Percentiles rank a stretch among this genome's conserved stretches.
phyloP scores from a whole-genome alignment of 495 filamentous ascomycete species.

The Niebla homalea region DNA sequence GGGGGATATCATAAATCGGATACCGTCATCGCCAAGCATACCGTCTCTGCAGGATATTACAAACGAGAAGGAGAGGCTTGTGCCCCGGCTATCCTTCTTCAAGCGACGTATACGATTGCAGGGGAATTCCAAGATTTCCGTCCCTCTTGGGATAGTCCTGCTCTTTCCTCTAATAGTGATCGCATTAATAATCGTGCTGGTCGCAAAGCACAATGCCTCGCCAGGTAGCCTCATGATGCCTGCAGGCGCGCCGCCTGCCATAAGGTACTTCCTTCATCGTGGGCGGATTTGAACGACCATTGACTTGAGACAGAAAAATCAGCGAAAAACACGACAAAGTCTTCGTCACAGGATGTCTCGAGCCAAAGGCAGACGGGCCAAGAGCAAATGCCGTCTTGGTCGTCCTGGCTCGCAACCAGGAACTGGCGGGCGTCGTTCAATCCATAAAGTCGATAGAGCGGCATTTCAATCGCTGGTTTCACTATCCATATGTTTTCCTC shows the following conservation, averaged over 20 bases:
- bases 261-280: slow-evolving; percentile 49
- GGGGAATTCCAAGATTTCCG: slow-evolving; percentile 86
- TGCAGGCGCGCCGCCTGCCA: slow-evolving; percentile 76
- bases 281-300: not conserved
- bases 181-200: slow-evolving; percentile 77
- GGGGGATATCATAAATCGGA: slow-evolving; percentile 48
- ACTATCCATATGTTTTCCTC: slow-evolving; percentile 98
- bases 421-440: slow-evolving; percentile 88
- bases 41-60: slow-evolving; percentile 47
- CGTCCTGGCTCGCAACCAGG: slow-evolving; percentile 91
- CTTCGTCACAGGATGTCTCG: slow-evolving; percentile 79
- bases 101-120: slow-evolving; percentile 78
- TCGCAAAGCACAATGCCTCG: slow-evolving; percentile 78
- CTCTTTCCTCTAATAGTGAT: slow-evolving; percentile 88
- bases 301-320: slow-evolving; percentile 56
- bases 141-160: slow-evolving; percentile 85
- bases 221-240: slow-evolving; percentile 77
- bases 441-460: slow-evolving; percentile 96
- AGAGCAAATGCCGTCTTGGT: slow-evolving; percentile 92
- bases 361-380: slow-evolving; percentile 50
- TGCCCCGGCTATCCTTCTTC: slow-evolving; percentile 67
- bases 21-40: slow-evolving; percentile 47
- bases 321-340: slow-evolving; percentile 95
- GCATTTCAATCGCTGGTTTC: slow-evolving; percentile 98
- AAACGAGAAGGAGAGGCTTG: slow-evolving; percentile 37